phyloP scores from a whole-genome alignment of 441 rosid genomes.

The Daphne laureola region DNA sequence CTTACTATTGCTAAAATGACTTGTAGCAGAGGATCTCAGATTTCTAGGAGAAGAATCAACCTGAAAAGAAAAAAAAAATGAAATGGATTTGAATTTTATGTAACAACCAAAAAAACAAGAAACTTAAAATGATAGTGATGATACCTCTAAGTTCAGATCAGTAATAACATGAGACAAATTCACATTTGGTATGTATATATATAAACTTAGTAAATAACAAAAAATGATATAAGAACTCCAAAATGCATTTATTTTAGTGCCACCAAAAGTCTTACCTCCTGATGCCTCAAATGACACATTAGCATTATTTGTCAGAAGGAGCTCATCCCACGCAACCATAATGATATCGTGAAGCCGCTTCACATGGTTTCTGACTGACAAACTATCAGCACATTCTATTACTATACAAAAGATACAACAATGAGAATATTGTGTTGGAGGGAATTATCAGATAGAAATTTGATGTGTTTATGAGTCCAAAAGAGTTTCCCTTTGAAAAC shows the following conservation, averaged over 20 bases:
- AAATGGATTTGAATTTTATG: too few species aligned
- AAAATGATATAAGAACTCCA: slow-evolving; percentile 6
- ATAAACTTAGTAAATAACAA: neutral
- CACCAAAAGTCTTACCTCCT: slow-evolving; percentile 36
- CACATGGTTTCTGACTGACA: slow-evolving; percentile 49
- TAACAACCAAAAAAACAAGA: too few species aligned
- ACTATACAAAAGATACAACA: slow-evolving; percentile 22
- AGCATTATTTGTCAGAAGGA: slow-evolving; percentile 48
- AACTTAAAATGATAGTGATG: too few species aligned
- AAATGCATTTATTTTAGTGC: slow-evolving; percentile 4
- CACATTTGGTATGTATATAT: too few species aligned
- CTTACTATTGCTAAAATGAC: too few species aligned
- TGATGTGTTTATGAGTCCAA: neutral
- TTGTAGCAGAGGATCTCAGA: too few species aligned
- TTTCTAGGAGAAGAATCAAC: too few species aligned
- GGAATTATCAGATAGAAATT: neutral
- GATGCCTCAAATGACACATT: slow-evolving; percentile 23
- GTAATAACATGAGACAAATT: too few species aligned
- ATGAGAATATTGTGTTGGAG: slow-evolving; percentile 10
- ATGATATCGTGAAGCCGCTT: slow-evolving; percentile 83
- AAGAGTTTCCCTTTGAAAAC: too few species aligned
- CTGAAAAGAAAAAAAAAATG: too few species aligned
- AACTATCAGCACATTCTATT: slow-evolving; percentile 41
- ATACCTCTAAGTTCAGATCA: too few species aligned
- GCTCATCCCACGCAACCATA: slow-evolving; percentile 98